Evolutionary conservation across 495 filamentous ascomycete species (phyloP).

Genomic region (Penicillium pancosmium): DNA sequence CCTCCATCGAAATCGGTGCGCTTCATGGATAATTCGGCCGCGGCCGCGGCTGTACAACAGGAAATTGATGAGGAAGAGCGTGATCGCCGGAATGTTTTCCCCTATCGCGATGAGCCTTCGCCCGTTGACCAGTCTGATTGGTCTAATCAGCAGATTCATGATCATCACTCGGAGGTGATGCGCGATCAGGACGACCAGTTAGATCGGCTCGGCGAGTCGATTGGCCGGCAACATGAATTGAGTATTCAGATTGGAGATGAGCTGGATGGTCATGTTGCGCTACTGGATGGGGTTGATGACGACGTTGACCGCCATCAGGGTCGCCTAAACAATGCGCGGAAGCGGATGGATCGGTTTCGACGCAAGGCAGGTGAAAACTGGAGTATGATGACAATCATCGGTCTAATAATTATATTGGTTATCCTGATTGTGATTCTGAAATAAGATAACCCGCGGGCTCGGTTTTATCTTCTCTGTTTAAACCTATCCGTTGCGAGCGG

Average conservation of each 20-base stretch:
- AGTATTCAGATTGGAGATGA: slow-evolving; percentile 97
- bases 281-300: slow-evolving; percentile 87
- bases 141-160: slow-evolving; percentile 84
- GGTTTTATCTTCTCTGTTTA: slow-evolving; percentile 7
- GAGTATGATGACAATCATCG: slow-evolving; percentile 76
- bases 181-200: slow-evolving; percentile 89
- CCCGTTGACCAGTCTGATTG: slow-evolving; percentile 68
- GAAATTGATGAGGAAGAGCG: slow-evolving; percentile 51
- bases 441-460: slow-evolving; percentile 35
- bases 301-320: slow-evolving; percentile 79
- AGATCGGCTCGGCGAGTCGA: slow-evolving; percentile 81
- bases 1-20: slow-evolving; percentile 78
- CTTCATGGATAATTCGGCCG: slow-evolving; percentile 70
- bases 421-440: slow-evolving; percentile 79
- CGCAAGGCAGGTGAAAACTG: slow-evolving; percentile 75
- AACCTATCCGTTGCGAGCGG: slow-evolving; percentile 24
- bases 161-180: slow-evolving; percentile 77
- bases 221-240: slow-evolving; percentile 89
- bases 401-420: slow-evolving; percentile 75
- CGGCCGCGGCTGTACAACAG: slow-evolving; percentile 39
- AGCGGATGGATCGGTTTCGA: slow-evolving; percentile 68
- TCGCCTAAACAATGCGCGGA: slow-evolving; percentile 72
- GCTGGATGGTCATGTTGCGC: slow-evolving; percentile 81
- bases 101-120: slow-evolving; percentile 63
- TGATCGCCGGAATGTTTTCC: slow-evolving; percentile 63